Evolutionary conservation across 2,329 filamentous ascomycete species (phyloP).

Genomic region (Nothophoma quercina): DNA sequence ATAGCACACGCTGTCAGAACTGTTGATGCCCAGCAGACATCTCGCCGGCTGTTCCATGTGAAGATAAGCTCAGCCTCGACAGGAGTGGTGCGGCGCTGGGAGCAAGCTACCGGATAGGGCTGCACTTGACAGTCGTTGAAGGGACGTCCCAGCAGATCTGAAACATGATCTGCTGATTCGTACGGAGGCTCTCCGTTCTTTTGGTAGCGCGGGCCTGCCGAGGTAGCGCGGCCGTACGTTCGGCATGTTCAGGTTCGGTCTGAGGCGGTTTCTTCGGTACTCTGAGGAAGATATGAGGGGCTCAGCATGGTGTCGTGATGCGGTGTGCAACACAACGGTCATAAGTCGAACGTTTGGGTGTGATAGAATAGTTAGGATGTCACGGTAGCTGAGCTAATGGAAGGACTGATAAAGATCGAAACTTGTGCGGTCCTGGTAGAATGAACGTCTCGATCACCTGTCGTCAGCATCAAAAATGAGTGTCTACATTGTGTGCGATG

Average conservation of each 20-base stretch:
- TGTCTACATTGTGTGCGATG: background rate
- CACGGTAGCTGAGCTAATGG: no score
- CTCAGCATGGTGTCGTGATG: conserved; percentile 8
- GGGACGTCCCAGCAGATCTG: conserved; percentile 12
- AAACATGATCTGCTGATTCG: conserved; percentile 6
- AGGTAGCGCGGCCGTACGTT: background rate
- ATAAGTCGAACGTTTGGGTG: background rate
- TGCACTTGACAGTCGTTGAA: conserved; percentile 18
- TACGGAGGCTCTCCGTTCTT: conserved; percentile 3
- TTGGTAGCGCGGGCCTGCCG: background rate
- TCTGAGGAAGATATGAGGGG: conserved; percentile 12
- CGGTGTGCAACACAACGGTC: conserved; percentile 2
- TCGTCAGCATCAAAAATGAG: no score
- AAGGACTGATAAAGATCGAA: no score
- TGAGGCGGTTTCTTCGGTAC: conserved; percentile 1
- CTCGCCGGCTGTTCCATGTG: conserved; percentile 13
- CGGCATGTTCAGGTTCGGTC: background rate
- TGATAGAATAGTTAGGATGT: background rate
- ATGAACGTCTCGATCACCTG: no score
- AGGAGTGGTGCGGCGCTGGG: conserved; percentile 4
- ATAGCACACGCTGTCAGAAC: conserved; percentile 11
- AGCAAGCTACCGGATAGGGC: conserved; percentile 13
- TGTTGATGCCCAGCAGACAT: background rate
- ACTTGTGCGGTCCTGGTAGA: no score
- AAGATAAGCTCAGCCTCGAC: conserved; percentile 5